Base-by-base conservation (phyloP, 495 filamentous ascomycete species). In the Saxophila tyrrhenica region DNA sequence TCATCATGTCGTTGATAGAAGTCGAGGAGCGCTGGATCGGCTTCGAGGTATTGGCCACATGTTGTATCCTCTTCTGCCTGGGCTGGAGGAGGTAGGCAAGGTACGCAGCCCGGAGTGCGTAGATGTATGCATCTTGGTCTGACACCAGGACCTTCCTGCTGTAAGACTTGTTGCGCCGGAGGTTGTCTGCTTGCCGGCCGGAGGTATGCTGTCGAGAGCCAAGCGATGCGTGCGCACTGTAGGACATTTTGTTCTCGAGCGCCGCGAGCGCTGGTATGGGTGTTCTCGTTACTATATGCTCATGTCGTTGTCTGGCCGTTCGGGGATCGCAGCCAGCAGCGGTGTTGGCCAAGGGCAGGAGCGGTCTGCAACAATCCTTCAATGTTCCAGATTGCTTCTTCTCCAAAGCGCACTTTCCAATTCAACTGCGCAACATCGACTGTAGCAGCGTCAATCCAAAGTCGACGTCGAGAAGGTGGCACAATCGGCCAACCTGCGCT, bases 51-150 rank as follows among this genome's bases (percentile, higher is more conserved):
- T 79, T 62, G 67, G 73, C 56, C 47, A 87, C 79, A 78, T 86
- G 90, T 71, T 94, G 86, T 60, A 86, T 82, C 63, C 89, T 79
- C 67, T 89, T 89, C 59, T 85, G 78, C 60, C 89, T 84, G 57
- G 94, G 92, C 62, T 94, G 86, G 48, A 99, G 82, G 24, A 97
- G 83, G 69, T 99, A 90, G 71, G 87, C 73, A 25, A 99, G 84
- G 69, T 89, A 96, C 60, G 94, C 89, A 61, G 87, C 82, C 49
- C 94, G 85, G 49, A 99, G 81, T 58, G 89, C 88, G 66, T 84
- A 94, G 39, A 80, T 84, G 72, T 89, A 94, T 67, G 87, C 89
- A 70, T 95, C 87, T 58, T 87, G 75, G 56, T 75, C 69, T 58
- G 69, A 76, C 48, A 83, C 67, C 24, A 70, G 67, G 24, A 73